phyloP scores from a whole-genome alignment of 208 protist species.

The Endotrypanum monterogeii region DNA sequence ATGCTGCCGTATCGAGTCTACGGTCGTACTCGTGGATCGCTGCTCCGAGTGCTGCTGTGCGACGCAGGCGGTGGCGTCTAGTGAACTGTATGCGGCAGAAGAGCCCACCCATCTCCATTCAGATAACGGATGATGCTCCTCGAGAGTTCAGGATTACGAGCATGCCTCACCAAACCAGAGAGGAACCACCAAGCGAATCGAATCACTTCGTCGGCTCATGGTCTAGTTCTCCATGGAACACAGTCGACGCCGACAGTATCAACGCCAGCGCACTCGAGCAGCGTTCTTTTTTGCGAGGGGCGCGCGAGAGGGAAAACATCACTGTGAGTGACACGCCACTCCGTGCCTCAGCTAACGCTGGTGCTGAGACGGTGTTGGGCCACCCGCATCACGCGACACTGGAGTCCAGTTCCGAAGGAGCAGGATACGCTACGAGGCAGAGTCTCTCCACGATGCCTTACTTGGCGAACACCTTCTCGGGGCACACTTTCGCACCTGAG shows the following conservation, averaged over 20 bases:
- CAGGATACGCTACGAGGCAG: not conserved
- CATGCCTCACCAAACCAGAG: not conserved
- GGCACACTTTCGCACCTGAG: not conserved
- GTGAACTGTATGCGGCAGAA: constrained; percentile 9
- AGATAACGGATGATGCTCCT: not conserved
- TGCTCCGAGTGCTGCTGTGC: not conserved
- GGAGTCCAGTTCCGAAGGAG: not conserved
- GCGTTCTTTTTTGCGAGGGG: not conserved
- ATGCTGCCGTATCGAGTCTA: constrained; percentile 2
- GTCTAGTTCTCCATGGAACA: not conserved
- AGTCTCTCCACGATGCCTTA: not conserved
- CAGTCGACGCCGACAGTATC: not conserved
- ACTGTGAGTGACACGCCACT: not conserved
- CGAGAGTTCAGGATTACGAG: too few relatives aligned
- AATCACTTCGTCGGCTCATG: not conserved
- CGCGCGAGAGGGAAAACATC: not conserved
- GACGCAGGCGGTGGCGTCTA: not conserved
- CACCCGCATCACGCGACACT: not conserved
- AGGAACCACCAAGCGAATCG: not conserved
- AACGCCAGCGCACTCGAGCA: not conserved
- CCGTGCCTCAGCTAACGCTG: not conserved
- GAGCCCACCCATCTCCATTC: not conserved
- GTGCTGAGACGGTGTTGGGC: too few relatives aligned
- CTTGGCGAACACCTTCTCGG: not conserved
- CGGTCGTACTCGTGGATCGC: not conserved